Evolutionary conservation across 768 basidiomycete genomes (phyloP).

Genomic region (Chalciporus chontae): DNA sequence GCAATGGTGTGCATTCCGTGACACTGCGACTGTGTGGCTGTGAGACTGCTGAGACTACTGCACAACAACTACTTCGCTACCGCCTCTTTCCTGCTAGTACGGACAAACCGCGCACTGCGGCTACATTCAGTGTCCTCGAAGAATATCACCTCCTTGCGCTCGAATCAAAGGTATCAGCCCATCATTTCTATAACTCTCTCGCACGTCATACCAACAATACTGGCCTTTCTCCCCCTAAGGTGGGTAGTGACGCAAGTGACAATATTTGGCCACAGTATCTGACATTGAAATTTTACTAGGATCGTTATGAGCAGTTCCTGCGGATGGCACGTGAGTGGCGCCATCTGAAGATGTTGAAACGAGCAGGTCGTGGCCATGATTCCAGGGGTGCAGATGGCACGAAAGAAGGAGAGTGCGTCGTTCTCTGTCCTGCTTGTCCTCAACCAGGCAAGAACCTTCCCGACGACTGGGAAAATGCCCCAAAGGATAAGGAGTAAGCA

Average conservation of each 20-base stretch:
- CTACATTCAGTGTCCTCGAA: neutral
- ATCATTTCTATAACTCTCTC: neutral
- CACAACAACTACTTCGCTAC: neutral
- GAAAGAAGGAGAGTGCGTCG: neutral
- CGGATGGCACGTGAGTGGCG: neutral
- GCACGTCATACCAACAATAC: neutral
- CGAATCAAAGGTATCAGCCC: neutral
- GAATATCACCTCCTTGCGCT: neutral
- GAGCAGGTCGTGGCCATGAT: neutral
- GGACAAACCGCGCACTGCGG: neutral
- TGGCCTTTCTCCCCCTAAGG: neutral
- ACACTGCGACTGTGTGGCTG: neutral
- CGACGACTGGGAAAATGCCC: neutral
- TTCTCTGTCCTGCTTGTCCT: slow-evolving; percentile 5
- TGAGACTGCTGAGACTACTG: neutral
- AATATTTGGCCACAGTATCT: no score
- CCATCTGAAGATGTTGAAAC: neutral
- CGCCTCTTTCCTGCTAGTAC: no score
- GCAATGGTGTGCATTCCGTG: neutral
- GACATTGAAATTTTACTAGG: neutral
- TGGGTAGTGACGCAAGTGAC: no score
- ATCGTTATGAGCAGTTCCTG: neutral
- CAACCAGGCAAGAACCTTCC: slow-evolving; percentile 5
- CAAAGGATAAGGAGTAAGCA: no score
- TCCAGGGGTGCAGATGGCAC: neutral